Base-by-base conservation (phyloP, 768 basidiomycete species). In the Cystoderma amianthinum region DNA sequence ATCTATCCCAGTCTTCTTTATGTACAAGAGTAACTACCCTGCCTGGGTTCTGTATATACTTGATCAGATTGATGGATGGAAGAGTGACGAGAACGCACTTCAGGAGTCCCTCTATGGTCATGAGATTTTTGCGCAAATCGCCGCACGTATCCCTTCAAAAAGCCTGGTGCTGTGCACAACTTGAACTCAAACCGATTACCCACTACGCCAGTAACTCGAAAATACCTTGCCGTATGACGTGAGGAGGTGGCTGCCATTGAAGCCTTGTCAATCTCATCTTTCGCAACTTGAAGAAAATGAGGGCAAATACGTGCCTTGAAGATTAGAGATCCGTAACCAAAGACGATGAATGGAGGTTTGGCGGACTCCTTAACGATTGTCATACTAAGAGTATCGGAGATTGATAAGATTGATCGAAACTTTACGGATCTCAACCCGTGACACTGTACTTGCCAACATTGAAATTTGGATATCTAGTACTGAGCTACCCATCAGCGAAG, bases 271-370 rank as follows among this genome's bases (percentile, higher is more conserved):
- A n/a, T n/a, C n/a, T n/a, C n/a, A n/a, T n/a, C n/a, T n/a, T n/a
- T n/a, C n/a, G n/a, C n/a, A n/a, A n/a, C n/a, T n/a, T n/a, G n/a
- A n/a, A n/a, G n/a, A n/a, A 36, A 16, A 19, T 16, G 7, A 6
- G 6, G 18, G n/a, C 17, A 15, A 28, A 37, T 24, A 44, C 45
- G 22, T 53, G 83, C 91, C 75, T 91, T 94, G 74, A 86, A 95
- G 43, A 95, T 93, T 30, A 96, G 71, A 4, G 89, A 92, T 9
- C 92, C 92, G 50, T 96, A 96, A 21, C 91, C 91, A 50, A 95
- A 96, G 10, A 95, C 85, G 39, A 87, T 69, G 56, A 82, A 92
- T 2, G 67, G 61, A n/a, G n/a, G n/a, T n/a, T n/a, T n/a, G n/a
- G n/a, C n/a, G n/a, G n/a, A n/a, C n/a, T n/a, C n/a, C n/a, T n/a